These are phyloP conservation scores for Phytopythium mirpurense DNA, from an alignment of 352 stramenopile genomes.

Conservation along the genomic window DNA sequence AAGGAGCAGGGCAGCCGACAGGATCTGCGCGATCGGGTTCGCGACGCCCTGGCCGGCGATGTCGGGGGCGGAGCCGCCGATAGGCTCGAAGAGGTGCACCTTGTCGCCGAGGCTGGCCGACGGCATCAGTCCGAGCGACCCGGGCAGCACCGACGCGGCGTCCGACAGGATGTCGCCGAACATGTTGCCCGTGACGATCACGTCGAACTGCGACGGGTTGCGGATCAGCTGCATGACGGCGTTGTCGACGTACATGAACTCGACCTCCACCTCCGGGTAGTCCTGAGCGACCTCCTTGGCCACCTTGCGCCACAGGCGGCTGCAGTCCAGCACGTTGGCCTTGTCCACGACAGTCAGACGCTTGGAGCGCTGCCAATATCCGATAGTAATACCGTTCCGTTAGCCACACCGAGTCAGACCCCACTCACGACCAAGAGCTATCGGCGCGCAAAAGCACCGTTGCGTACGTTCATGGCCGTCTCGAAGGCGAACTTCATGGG, in stretches of 20 bases:
- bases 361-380: conserved; percentile 82
- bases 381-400: conserved; percentile 33
- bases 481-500: conserved; percentile 86
- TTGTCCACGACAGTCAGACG: conserved; percentile 98
- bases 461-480: conserved; percentile 67
- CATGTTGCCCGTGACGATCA: conserved; percentile 99
- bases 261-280: conserved; percentile 92
- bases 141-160: conserved; percentile 96
- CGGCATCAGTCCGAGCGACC: conserved; percentile 97
- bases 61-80: conserved; percentile 97
- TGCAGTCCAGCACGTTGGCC: conserved; percentile 98
- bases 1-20: conserved; percentile 96
- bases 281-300: conserved; percentile 87
- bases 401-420: no score
- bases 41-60: conserved; percentile 96
- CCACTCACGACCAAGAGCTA: no score
- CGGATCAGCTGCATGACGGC: conserved; percentile 98
- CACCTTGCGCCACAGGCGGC: conserved; percentile 89
- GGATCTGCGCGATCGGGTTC: conserved; percentile 97
- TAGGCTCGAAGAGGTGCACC: conserved; percentile 97
- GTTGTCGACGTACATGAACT: conserved; percentile 98
- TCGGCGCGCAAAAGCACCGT: no score
- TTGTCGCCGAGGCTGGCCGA: conserved; percentile 92
- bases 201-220: conserved; percentile 98
- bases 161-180: conserved; percentile 99